Conservation (phyloP, 1,284 basidiomycete genomes). For the Mycosarcoma mackinlayi region DNA sequence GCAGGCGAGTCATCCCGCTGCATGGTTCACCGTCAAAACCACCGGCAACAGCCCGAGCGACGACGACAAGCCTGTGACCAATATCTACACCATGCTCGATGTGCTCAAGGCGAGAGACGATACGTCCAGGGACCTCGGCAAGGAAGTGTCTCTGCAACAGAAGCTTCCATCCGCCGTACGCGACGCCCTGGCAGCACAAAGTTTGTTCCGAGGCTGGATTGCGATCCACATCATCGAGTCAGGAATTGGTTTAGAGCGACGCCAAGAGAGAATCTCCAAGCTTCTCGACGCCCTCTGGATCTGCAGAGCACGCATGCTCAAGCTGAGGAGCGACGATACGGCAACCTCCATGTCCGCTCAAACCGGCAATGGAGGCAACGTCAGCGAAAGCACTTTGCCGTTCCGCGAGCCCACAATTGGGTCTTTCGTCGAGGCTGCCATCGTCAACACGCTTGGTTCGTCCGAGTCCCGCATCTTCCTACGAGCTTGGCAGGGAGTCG, state of each 20-base stretch:
- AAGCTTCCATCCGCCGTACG: conserved; percentile 52
- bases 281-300: conserved; percentile 64
- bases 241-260: conserved; percentile 54
- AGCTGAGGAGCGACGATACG: conserved; percentile 25
- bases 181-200: conserved; percentile 60
- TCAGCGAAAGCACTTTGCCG: conserved; percentile 24
- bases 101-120: conserved; percentile 24
- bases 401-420: conserved; percentile 60
- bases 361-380: conserved; percentile 5
- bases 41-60: conserved; percentile 22
- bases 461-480: conserved; percentile 57
- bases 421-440: conserved; percentile 63
- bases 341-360: conserved; percentile 4
- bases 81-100: conserved; percentile 62
- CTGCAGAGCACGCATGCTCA: conserved; percentile 59
- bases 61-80: conserved; percentile 54
- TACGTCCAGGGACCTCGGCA: conserved; percentile 1
- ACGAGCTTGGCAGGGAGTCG: conserved; percentile 63
- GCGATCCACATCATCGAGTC: conserved; percentile 62
- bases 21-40: conserved; percentile 53
- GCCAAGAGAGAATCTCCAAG: conserved; percentile 56
- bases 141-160: conserved; percentile 35
- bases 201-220: conserved; percentile 61
- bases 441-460: conserved; percentile 56
- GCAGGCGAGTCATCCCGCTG: conserved; percentile 44